Evolutionary conservation across 2,329 filamentous ascomycete genomes (phyloP).

Genomic region (Fusarium sp.): DNA sequence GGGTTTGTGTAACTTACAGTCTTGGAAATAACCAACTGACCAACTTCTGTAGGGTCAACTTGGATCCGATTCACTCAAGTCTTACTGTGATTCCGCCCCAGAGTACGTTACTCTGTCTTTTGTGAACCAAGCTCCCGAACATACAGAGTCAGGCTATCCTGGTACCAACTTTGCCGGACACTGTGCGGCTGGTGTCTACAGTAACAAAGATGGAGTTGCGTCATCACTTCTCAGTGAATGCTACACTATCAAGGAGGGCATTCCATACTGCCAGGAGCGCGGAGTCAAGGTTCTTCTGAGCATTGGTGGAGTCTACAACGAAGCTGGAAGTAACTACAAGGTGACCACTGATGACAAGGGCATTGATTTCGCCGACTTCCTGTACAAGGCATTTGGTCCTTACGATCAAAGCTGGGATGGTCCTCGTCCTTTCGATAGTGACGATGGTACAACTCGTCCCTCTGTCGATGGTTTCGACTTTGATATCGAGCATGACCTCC

Average conservation of each 20-base stretch:
- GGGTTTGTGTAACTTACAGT: conserved; percentile 41
- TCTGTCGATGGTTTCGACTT: conserved; percentile 55
- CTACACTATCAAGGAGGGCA: conserved; percentile 49
- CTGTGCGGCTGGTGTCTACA: conserved; percentile 45
- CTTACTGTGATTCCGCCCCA: conserved; percentile 50
- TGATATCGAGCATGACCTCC: conserved; percentile 49
- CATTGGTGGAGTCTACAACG: conserved; percentile 49
- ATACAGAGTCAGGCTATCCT: conserved; percentile 48
- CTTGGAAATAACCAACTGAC: background rate
- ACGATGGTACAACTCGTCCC: conserved; percentile 31
- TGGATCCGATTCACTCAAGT: conserved; percentile 44
- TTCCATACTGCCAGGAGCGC: conserved; percentile 52
- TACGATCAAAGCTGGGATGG: conserved; percentile 43
- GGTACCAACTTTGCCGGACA: conserved; percentile 53
- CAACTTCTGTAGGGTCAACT: conserved; percentile 47
- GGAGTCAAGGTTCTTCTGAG: conserved; percentile 56
- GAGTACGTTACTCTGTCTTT: conserved; percentile 52
- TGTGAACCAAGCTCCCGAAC: conserved; percentile 51
- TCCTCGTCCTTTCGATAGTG: conserved; percentile 52
- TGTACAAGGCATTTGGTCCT: conserved; percentile 52
- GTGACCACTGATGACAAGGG: conserved; percentile 46
- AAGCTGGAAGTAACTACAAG: conserved; percentile 45
- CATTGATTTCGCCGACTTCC: conserved; percentile 49
- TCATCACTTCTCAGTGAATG: conserved; percentile 50
- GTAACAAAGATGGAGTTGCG: conserved; percentile 32